A percentile compares a stretch with the other conserved stretches of the same genome.
These are phyloP conservation scores for Astraeus odoratus DNA, from an alignment of 768 basidiomycete genomes.

Conservation along the genomic window DNA sequence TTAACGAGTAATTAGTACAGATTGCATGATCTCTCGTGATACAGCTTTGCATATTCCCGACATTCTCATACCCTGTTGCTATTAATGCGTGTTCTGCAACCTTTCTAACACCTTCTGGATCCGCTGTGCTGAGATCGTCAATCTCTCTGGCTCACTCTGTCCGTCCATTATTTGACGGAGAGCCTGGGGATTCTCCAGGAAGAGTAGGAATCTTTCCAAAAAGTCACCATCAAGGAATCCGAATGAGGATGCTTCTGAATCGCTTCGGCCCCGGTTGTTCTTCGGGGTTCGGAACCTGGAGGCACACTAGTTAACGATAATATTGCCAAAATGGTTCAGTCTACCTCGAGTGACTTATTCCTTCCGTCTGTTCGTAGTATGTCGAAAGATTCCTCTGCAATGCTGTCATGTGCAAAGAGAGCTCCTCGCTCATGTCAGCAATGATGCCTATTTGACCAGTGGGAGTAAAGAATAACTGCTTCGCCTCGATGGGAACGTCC, in stretches of 20 bases:
- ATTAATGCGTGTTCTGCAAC: slow-evolving; percentile 51
- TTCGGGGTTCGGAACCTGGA: slow-evolving; percentile 67
- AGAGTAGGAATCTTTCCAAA: slow-evolving; percentile 57
- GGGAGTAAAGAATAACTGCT: slow-evolving; percentile 69
- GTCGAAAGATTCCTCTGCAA: slow-evolving; percentile 71
- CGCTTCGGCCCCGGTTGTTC: slow-evolving; percentile 46
- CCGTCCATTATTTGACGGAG: slow-evolving; percentile 53
- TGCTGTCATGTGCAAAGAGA: slow-evolving; percentile 54
- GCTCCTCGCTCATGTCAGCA: slow-evolving; percentile 47
- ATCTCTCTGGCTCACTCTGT: slow-evolving; percentile 48
- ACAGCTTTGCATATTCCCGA: slow-evolving; percentile 14
- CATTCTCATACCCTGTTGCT: slow-evolving; percentile 1
- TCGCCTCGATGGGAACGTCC: slow-evolving; percentile 40
- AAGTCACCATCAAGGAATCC: slow-evolving; percentile 91
- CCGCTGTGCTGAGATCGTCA: slow-evolving; percentile 35
- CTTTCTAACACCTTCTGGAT: slow-evolving; percentile 40
- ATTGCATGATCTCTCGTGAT: slow-evolving; percentile 3
- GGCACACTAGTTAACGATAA: slow-evolving; percentile 1
- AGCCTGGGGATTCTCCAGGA: slow-evolving; percentile 31
- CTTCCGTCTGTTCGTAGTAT: slow-evolving; percentile 46
- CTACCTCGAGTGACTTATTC: slow-evolving; percentile 57
- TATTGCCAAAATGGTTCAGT: neutral
- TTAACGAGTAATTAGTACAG: neutral
- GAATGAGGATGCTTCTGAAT: slow-evolving; percentile 46
- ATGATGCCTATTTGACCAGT: slow-evolving; percentile 76